A percentile compares a stretch with the other conserved stretches of the same genome.
These are phyloP conservation scores for Irpex rosettiformis DNA, from an alignment of 1,284 basidiomycete genomes.

Conservation along the genomic window DNA sequence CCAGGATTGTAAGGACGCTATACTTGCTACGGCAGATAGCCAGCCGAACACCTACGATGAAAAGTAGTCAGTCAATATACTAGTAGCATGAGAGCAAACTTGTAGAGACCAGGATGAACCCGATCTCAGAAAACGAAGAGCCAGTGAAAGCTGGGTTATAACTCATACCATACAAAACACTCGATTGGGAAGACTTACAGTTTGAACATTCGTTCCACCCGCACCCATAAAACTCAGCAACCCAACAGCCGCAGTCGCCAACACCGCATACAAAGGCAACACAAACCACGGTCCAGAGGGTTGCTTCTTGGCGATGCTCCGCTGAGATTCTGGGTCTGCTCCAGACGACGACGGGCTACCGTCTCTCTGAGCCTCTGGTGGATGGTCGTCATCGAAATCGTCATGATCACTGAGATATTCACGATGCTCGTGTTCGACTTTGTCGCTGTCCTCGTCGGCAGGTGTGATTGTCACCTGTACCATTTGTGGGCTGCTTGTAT, in stretches of 20 bases:
- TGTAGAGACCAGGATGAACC: too few species aligned
- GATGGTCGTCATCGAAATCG: too few species aligned
- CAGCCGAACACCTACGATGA: conserved; percentile 22
- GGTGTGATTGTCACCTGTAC: background rate
- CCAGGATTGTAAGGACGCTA: conserved; percentile 30
- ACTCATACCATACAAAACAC: too few species aligned
- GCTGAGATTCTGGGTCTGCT: background rate
- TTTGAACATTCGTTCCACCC: conserved; percentile 13
- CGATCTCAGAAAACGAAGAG: too few species aligned
- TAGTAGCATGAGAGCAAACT: too few species aligned
- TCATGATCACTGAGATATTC: background rate
- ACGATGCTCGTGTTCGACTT: background rate
- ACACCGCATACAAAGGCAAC: conserved; percentile 24
- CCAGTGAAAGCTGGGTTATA: too few species aligned
- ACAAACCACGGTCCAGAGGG: conserved; percentile 20
- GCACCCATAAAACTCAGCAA: conserved; percentile 24
- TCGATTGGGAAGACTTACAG: conserved; percentile 1
- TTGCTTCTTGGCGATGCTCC: background rate
- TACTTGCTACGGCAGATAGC: conserved; percentile 25
- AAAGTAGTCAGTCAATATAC: background rate
- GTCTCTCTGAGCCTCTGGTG: too few species aligned
- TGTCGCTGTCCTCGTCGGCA: background rate
- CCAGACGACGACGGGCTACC: too few species aligned
- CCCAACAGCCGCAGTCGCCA: conserved; percentile 23
- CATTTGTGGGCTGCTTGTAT: background rate